These are phyloP conservation scores for Zymoseptoria tritici DNA, from an alignment of 2,329 filamentous ascomycete genomes.

Conservation along the genomic window DNA sequence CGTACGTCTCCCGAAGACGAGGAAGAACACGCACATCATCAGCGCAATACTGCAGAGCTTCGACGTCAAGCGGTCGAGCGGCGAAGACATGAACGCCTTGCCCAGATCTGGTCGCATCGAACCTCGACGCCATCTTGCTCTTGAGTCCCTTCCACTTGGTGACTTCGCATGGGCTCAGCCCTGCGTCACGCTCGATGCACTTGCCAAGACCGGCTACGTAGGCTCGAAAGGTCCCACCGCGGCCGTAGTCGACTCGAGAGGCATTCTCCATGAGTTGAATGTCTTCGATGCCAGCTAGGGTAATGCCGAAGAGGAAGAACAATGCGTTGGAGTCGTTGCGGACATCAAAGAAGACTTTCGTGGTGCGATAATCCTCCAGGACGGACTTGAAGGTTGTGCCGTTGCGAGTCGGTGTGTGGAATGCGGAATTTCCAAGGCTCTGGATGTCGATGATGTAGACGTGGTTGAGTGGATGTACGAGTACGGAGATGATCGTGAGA, in stretches of 20 bases:
- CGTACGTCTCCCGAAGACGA: slow-evolving; percentile 18
- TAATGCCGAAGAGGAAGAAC: slow-evolving; percentile 39
- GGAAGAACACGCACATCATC: slow-evolving; percentile 41
- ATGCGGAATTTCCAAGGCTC: slow-evolving; percentile 32
- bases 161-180: slow-evolving; percentile 7
- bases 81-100: slow-evolving; percentile 44
- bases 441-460: slow-evolving; percentile 43
- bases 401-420: slow-evolving; percentile 29
- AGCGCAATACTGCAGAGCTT: slow-evolving; percentile 40
- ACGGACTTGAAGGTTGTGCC: slow-evolving; percentile 32
- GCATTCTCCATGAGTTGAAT: slow-evolving; percentile 52
- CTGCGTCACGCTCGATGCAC: slow-evolving; percentile 31
- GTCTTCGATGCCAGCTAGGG: slow-evolving; percentile 42
- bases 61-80: slow-evolving; percentile 35
- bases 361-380: slow-evolving; percentile 37
- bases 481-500: slow-evolving; percentile 40
- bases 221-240: slow-evolving; percentile 1
- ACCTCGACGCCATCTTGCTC: slow-evolving; percentile 32
- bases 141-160: slow-evolving; percentile 31
- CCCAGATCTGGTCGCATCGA: slow-evolving; percentile 34
- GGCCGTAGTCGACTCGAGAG: slow-evolving; percentile 19
- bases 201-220: slow-evolving; percentile 31
- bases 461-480: slow-evolving; percentile 25
- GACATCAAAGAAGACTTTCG: slow-evolving; percentile 53
- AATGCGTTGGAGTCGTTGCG: slow-evolving; percentile 53